Base-by-base conservation (phyloP, 306 rosid genomes). In the Ormosia emarginata region DNA sequence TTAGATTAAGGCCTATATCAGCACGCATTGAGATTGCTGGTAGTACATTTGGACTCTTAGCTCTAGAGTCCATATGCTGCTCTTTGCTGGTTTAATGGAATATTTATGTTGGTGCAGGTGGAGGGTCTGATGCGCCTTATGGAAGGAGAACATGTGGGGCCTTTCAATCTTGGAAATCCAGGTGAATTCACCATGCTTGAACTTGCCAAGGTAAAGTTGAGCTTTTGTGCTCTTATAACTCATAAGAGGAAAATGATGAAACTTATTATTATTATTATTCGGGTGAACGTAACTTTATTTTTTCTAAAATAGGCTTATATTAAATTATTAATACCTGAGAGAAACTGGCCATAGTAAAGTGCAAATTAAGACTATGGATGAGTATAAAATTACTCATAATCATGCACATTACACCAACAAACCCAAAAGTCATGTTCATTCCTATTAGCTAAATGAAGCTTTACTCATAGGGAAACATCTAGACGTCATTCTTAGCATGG, bases 141-240 rank as follows among this genome's bases (percentile, higher is more conserved):
- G 99, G 99, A 93, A 88, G 99, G 99, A 59, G 98, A 95, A 85
- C 98, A 95, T 56, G 97, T 93, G 29, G 99, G 99, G 53, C 99
- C 99, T 66, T 95, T 95, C 88, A 95, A 95, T 82, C 98, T 95
- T 3, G 99, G 99, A 24, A 95, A 95, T 32, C 99, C 99, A 0
- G 99, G 99, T 81, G 99, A 95, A 92, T 95, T 95, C 89, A 95
- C 98, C 68, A 95, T 95, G 99, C 98, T 95, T 68, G 98, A 95
- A 83, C 99, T 95, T 70, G 99, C 99, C 72, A 91, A 91, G 93
- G 99, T 95, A 85, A 79, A 85, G 8, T 75, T 58, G 44, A 24
- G 6, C 68, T 58, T 52, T 75, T 75, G 10, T 47, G 53, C 74
- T 24, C 24, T 24, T 24, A 24, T 24, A 24, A 67, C 57, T 34